Conservation (phyloP, 2,329 filamentous ascomycete genomes). For the Ophiostoma perfectum region DNA sequence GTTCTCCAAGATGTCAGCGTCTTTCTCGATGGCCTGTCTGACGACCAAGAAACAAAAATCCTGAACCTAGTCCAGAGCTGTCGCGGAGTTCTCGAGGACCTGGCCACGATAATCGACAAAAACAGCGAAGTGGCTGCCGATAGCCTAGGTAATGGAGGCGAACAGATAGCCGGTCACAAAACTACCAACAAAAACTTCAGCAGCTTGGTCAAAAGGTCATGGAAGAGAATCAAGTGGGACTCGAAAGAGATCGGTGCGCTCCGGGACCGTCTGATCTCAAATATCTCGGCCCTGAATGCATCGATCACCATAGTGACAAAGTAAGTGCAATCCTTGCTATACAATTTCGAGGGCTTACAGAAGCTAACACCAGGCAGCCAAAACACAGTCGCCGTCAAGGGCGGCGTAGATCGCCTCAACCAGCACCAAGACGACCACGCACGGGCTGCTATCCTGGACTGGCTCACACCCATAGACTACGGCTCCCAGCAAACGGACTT, state of each 20-base stretch:
- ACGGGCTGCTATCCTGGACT: neutral
- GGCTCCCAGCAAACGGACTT: neutral
- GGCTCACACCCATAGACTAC: neutral
- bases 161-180: neutral
- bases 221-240: neutral
- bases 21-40: neutral
- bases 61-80: neutral
- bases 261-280: neutral
- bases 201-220: neutral
- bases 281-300: neutral
- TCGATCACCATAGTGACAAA: neutral
- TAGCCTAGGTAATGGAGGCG: neutral
- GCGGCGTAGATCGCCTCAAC: neutral
- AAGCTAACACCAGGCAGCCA: neutral
- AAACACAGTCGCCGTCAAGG: neutral
- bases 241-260: neutral
- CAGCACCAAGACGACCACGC: neutral
- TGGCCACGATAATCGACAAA: neutral
- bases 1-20: neutral
- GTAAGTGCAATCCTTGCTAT: neutral
- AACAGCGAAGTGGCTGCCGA: neutral
- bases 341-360: neutral
- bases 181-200: no score
- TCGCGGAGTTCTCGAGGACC: neutral
- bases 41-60: neutral